A percentile compares a stretch with the other conserved stretches of the same genome.
phyloP scores from a whole-genome alignment of 371 early-diverging fungal species.

The Lichtheimia ornata region DNA sequence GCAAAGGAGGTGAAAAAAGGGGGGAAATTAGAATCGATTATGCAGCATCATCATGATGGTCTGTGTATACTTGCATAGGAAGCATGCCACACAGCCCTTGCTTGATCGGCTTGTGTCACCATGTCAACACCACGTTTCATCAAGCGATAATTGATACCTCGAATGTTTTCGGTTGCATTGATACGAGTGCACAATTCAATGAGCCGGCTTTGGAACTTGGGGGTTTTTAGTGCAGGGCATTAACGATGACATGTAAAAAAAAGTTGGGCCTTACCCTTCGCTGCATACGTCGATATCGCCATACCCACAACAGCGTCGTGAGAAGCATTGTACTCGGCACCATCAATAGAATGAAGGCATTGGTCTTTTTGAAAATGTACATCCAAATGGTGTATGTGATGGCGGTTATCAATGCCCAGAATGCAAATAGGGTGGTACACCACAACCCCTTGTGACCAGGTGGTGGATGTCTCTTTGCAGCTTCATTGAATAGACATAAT shows the following conservation, averaged over 20 bases:
- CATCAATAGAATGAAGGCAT: conserved; percentile 13
- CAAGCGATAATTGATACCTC: conserved; percentile 44
- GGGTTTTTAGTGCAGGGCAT: neutral
- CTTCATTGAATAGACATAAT: conserved; percentile 31
- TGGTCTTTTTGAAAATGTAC: conserved; percentile 1
- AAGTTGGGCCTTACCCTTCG: conserved; percentile 18
- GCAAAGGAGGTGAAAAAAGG: neutral
- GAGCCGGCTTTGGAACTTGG: conserved; percentile 37
- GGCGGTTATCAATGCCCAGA: conserved; percentile 28
- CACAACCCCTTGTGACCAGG: conserved; percentile 30
- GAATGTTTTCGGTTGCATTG: conserved; percentile 52
- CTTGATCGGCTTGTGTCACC: neutral
- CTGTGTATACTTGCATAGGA: conserved; percentile 9
- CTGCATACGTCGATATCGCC: conserved; percentile 29
- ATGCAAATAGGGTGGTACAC: conserved; percentile 16
- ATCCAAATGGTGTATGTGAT: conserved; percentile 27
- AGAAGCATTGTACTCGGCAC: conserved; percentile 28
- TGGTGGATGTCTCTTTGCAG: conserved; percentile 24
- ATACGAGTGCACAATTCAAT: conserved; percentile 34
- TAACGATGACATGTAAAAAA: neutral
- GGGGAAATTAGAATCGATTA: conserved; percentile 6
- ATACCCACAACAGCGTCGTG: conserved; percentile 23
- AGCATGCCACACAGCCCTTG: neutral
- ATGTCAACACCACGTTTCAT: conserved; percentile 19
- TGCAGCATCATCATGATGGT: conserved; percentile 3